Evolutionary conservation across 768 basidiomycete species (phyloP).

Genomic region (Coprinopsis sp.): DNA sequence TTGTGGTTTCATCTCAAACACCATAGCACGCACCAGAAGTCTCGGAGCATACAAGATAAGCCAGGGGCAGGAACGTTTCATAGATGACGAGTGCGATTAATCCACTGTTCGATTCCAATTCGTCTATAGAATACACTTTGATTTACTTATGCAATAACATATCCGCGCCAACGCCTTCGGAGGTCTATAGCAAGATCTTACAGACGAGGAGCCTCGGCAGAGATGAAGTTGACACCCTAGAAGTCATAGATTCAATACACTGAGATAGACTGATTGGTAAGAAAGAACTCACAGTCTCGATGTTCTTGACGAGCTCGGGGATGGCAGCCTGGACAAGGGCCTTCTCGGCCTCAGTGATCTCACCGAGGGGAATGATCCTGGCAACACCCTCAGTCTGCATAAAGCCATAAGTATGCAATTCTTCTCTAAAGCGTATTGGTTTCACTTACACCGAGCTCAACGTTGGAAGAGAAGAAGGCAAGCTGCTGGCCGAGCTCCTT

Average conservation of each 20-base stretch:
- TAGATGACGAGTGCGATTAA: too few species aligned
- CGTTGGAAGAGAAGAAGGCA: conserved; percentile 84
- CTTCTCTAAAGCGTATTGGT: conserved; percentile 2
- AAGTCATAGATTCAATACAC: not conserved
- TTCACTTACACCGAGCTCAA: conserved; percentile 79
- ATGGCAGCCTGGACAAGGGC: conserved; percentile 75
- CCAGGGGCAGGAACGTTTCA: too few species aligned
- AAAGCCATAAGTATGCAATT: too few species aligned
- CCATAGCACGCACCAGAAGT: too few species aligned
- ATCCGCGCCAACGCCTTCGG: conserved; percentile 1
- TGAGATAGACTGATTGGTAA: not conserved
- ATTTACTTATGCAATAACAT: not conserved
- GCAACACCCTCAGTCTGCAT: conserved; percentile 78
- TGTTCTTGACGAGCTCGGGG: conserved; percentile 72
- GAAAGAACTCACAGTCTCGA: conserved; percentile 51
- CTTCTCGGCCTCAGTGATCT: conserved; percentile 66
- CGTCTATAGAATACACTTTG: conserved; percentile 3
- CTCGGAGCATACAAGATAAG: too few species aligned
- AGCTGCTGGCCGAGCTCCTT: conserved; percentile 73
- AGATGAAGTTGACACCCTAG: conserved; percentile 35
- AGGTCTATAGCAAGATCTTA: not conserved
- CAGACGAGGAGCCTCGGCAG: conserved; percentile 20
- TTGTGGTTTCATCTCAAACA: too few species aligned
- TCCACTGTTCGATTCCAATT: too few species aligned
- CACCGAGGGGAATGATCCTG: conserved; percentile 79